These are phyloP conservation scores for Niebla homalea DNA, from an alignment of 495 filamentous ascomycete genomes.

Conservation along the genomic window DNA sequence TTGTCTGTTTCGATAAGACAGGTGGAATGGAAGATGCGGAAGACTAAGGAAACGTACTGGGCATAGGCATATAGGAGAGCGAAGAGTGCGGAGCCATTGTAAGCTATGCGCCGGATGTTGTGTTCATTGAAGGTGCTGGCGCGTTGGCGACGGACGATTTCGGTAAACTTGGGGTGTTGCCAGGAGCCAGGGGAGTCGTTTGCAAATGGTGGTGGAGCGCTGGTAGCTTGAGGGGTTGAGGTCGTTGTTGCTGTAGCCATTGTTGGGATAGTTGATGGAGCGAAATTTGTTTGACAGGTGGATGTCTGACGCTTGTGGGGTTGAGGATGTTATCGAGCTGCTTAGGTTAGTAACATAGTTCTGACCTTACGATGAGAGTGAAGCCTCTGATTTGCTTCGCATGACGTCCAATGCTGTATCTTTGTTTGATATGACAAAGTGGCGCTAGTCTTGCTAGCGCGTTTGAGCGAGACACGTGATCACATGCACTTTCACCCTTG, in stretches of 20 bases:
- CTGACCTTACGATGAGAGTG: no score
- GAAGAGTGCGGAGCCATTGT: slow-evolving; percentile 46
- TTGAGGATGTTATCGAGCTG: no score
- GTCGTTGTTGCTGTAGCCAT: not conserved
- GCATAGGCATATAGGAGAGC: slow-evolving; percentile 28
- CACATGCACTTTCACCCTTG: no score
- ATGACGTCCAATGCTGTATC: no score
- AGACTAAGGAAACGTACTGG: slow-evolving; percentile 17
- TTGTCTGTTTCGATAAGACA: not conserved
- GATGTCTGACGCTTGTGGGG: no score
- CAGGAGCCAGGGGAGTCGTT: slow-evolving; percentile 53
- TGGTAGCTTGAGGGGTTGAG: not conserved
- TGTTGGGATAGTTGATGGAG: not conserved
- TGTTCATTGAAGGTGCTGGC: slow-evolving; percentile 57
- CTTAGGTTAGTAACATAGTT: no score
- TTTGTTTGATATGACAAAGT: no score
- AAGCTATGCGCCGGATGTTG: slow-evolving; percentile 50
- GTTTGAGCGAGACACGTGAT: no score
- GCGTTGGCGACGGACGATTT: slow-evolving; percentile 62
- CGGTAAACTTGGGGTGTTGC: slow-evolving; percentile 69
- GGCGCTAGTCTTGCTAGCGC: no score
- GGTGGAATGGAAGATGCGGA: not conserved
- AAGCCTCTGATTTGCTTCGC: no score
- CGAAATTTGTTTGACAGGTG: no score
- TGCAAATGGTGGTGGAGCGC: not conserved